Evolutionary conservation across 805 yeast genomes (phyloP), one percentile per base, ranked within the genome.

Genomic region (Wickerhamiella spandovensis): DNA sequence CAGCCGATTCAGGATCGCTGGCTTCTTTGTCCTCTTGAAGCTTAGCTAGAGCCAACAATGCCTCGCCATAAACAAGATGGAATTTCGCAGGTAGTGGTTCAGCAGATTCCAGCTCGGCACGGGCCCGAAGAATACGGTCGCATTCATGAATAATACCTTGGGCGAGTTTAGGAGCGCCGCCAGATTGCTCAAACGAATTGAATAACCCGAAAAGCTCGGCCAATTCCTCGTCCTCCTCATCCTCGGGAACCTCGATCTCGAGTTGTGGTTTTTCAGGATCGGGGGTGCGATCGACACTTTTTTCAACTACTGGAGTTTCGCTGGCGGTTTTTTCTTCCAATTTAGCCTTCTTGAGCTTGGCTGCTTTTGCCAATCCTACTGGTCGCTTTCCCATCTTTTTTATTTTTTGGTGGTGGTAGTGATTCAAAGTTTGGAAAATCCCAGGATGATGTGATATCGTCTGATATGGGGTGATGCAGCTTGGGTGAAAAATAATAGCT

Each of bases 111-210:
- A 64, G 59, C 3, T 64, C 54, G 35, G 60, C 57, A 2, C 39
- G 17, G 6, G 17, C 20, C 23, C 68, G 55, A 55, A 88, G 70
- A 32, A 87, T 63, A 47, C 94, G 68, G 60, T 90, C 96, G 68
- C 95, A 84, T 63, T 90, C 97, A 59, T 89, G 95, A n/a, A 90
- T 75, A 4, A 89, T 74, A 22, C 96, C 97, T 59, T 88, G 57
- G 18, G 68, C 60, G 10, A 68, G 48, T 18, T 57, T 57, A 17
- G 65, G 63, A 21, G 55, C 56, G 21, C 81, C 82, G 51, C 76
- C 75, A 3, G 75, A 78, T 1, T 82, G 71, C 4, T 69, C 63
- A 65, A 77, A 85, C 3, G 85, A 79, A 15, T 70, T 66, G 83
- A 89, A 86, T 41, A 89, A 67, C 1, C 84, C 94, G 52, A 67